Evolutionary conservation across 352 stramenopile species (phyloP).

Genomic region (Pythium dissotocum): DNA sequence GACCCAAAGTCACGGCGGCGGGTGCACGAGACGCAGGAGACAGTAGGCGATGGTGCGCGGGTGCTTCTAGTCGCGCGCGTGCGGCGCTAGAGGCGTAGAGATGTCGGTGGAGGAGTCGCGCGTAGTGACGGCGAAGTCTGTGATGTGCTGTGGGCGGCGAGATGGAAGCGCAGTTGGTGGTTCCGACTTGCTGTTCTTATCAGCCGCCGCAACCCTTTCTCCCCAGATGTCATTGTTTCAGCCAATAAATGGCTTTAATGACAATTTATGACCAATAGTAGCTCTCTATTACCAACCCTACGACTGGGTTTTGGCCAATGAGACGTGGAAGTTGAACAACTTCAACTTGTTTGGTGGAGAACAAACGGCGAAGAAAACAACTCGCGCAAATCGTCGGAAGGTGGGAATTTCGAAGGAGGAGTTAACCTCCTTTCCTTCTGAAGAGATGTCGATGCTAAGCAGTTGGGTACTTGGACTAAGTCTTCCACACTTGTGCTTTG

Average conservation of each 20-base stretch:
- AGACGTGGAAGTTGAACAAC: conserved; percentile 15
- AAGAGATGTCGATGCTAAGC: not conserved
- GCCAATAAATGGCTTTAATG: conserved; percentile 36
- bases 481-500: too few relatives aligned
- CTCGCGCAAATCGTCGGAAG: not conserved
- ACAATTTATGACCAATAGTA: not conserved
- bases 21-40: not conserved
- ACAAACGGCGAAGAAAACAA: conserved; percentile 8
- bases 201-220: conserved; percentile 18
- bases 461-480: too few relatives aligned
- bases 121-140: not conserved
- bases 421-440: not conserved
- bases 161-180: conserved; percentile 21
- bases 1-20: not conserved
- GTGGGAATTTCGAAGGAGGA: not conserved
- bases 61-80: not conserved
- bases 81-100: not conserved
- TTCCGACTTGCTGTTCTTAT: conserved; percentile 35
- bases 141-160: not conserved
- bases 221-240: conserved; percentile 18
- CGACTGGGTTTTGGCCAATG: conserved; percentile 33
- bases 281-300: not conserved
- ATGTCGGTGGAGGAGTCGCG: conserved; percentile 9
- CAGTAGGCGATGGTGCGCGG: too few relatives aligned
- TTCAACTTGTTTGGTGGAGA: conserved; percentile 43